Percentiles rank a stretch among this genome's conserved stretches.
Evolutionary conservation across 208 protist species (phyloP).

Genomic region (Crithidia brevicula): DNA sequence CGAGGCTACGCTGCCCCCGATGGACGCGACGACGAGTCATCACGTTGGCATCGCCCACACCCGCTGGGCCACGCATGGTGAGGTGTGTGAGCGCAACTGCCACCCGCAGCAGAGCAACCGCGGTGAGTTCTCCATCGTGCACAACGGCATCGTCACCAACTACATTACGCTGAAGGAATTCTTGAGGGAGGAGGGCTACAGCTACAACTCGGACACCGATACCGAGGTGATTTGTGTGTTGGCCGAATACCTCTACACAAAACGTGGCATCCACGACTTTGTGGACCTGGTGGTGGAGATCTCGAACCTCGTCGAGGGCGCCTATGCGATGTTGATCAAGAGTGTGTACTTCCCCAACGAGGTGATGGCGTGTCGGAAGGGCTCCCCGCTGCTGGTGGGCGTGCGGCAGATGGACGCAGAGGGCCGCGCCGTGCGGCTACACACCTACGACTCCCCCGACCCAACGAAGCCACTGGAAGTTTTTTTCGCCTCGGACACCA

Average conservation of each 20-base stretch:
- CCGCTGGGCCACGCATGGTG: constrained; percentile 98
- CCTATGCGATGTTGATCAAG: constrained; percentile 91
- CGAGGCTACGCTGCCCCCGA: constrained; percentile 26
- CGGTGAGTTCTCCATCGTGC: constrained; percentile 87
- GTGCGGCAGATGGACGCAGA: constrained; percentile 39
- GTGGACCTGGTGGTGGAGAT: constrained; percentile 57
- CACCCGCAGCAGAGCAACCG: constrained; percentile 91
- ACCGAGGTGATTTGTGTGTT: constrained; percentile 95
- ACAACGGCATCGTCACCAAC: constrained; percentile 98
- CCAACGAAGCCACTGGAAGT: constrained; percentile 55
- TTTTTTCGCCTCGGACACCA: constrained; percentile 95
- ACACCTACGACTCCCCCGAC: constrained; percentile 28
- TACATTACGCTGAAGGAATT: constrained; percentile 79
- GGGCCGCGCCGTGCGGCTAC: constrained; percentile 16
- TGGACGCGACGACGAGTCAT: constrained; percentile 42
- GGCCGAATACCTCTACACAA: constrained; percentile 81
- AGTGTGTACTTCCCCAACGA: constrained; percentile 90
- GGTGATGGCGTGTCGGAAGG: constrained; percentile 86
- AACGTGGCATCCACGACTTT: constrained; percentile 56
- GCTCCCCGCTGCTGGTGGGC: constrained; percentile 94
- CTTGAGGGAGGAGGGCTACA: constrained; percentile 75
- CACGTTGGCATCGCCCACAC: constrained; percentile 95
- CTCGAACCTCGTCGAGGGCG: constrained; percentile 72
- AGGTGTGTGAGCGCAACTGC: constrained; percentile 91
- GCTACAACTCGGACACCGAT: constrained; percentile 93